Base-by-base conservation (phyloP, 139 green algal species). In the Parachlorella kessleri region DNA sequence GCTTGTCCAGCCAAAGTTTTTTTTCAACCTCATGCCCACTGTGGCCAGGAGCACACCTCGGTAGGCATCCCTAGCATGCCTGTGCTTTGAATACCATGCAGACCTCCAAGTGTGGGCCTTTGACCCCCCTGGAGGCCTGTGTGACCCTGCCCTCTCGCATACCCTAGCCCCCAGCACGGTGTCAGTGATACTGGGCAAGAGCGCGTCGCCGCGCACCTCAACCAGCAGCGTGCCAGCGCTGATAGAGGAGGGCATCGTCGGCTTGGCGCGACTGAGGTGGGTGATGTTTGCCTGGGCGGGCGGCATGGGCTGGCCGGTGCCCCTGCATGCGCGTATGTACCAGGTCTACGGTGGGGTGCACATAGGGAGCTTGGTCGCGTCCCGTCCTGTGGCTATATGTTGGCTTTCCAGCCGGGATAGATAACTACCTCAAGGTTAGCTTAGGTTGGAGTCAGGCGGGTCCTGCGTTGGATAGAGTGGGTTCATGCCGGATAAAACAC, bases 181-280 rank as follows among this genome's bases (percentile, higher is more conserved):
- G 38, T 8, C 40, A 8, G 75, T 80, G 33, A 66, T 66, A 39
- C 18, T 80, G 32, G 75, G 75, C 3, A 66, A 65, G 1, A 64
- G 73, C 24, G 41, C 41, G 4, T 35, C 41, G 23, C 75, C 75
- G 0, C 75, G 75, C 10, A 33, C 64, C 65, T 73, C n/a, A 21
- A 53, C 55, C 32, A 66, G 63, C 21, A 35, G 39, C 30, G 38
- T 80, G 64, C 24, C 6, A 6, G 26, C 9, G 2, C 75, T 80
- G 39, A 32, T 73, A 9, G 65, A 73, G n/a, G 59, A 80, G 26
- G 40, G 38, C 7, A 41, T 80, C 21, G 75, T 73, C 33, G 75
- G 75, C 6, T 32, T 80, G 32, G 75, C 75, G 1, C 75, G 75
- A 24, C 64, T 80, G 6, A 66, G 75, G 75, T 73, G 64, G 21